Conservation (phyloP, 2,329 filamentous ascomycete species). For the Claviceps sp. region DNA sequence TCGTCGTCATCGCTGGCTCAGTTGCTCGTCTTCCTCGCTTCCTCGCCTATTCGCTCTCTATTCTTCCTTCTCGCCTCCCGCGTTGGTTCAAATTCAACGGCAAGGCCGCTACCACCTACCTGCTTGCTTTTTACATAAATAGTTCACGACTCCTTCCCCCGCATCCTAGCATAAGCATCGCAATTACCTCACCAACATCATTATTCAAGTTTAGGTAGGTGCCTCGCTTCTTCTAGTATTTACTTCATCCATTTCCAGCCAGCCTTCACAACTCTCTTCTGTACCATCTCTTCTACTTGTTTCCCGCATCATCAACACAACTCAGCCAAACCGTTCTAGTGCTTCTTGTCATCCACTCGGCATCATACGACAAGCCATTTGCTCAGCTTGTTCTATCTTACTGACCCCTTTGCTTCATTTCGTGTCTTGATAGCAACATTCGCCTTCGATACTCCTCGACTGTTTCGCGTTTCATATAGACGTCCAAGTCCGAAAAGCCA, state of each 20-base stretch:
- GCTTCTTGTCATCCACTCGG: conserved; percentile 13
- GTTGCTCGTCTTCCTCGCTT: conserved; percentile 2
- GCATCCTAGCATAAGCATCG: conserved; percentile 10
- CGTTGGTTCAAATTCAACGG: not conserved
- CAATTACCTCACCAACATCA: conserved; percentile 9
- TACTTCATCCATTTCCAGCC: conserved; percentile 5
- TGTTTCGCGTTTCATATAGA: conserved; percentile 17
- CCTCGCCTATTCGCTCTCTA: not conserved
- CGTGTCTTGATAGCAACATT: conserved; percentile 38
- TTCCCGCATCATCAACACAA: conserved; percentile 33
- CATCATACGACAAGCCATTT: conserved; percentile 32
- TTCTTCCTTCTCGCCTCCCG: conserved; percentile 6
- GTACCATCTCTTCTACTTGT: conserved; percentile 9
- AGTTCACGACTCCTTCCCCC: conserved; percentile 8
- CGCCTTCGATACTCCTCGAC: conserved; percentile 21
- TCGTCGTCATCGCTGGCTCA: conserved; percentile 3
- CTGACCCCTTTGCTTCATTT: conserved; percentile 45
- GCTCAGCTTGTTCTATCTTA: conserved; percentile 47
- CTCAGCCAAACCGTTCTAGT: conserved; percentile 26
- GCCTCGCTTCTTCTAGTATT: conserved; percentile 6
- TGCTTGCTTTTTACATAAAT: conserved; percentile 4
- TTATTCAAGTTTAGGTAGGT: conserved; percentile 10
- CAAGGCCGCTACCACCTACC: conserved; percentile 5
- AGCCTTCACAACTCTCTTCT: conserved; percentile 7
- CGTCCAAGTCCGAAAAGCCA: conserved; percentile 12